phyloP scores from a whole-genome alignment of 495 filamentous ascomycete species.

The Cetradonia linearis region DNA sequence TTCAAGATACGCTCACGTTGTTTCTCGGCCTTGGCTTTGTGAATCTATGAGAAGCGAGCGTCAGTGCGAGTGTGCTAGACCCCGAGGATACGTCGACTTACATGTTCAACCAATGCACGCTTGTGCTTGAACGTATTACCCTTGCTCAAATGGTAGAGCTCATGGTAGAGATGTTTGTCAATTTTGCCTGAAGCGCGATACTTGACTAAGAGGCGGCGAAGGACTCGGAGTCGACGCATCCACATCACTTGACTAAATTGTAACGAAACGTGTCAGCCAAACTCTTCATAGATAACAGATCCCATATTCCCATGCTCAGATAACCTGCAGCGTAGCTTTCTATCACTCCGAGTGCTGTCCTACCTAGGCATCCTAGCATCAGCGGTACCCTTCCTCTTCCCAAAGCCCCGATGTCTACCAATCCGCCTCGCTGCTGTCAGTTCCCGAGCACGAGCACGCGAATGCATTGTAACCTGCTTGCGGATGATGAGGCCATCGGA shows the following conservation, averaged over 20 bases:
- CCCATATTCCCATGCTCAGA: background rate
- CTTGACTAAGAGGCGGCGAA: conserved; percentile 97
- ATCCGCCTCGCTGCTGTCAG: conserved; percentile 80
- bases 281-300: background rate
- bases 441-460: conserved; percentile 84
- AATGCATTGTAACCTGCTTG: conserved; percentile 99
- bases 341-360: conserved; percentile 26
- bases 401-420: conserved; percentile 94
- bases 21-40: conserved; percentile 99
- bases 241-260: conserved; percentile 73
- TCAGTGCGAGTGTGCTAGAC: background rate
- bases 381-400: conserved; percentile 99
- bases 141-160: conserved; percentile 99
- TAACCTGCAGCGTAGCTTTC: background rate
- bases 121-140: conserved; percentile 99
- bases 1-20: conserved; percentile 84
- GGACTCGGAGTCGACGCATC: conserved; percentile 99
- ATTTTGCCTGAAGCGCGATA: conserved; percentile 99
- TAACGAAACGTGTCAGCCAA: conserved; percentile 3
- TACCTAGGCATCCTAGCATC: conserved; percentile 99
- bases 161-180: conserved; percentile 99
- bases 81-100: conserved; percentile 46
- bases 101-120: conserved; percentile 97
- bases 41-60: conserved; percentile 55
- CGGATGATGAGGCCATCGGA: conserved; percentile 99